Evolutionary conservation across 108 stramenopile genomes (phyloP).

Genomic region (Nitzschia putrida): DNA sequence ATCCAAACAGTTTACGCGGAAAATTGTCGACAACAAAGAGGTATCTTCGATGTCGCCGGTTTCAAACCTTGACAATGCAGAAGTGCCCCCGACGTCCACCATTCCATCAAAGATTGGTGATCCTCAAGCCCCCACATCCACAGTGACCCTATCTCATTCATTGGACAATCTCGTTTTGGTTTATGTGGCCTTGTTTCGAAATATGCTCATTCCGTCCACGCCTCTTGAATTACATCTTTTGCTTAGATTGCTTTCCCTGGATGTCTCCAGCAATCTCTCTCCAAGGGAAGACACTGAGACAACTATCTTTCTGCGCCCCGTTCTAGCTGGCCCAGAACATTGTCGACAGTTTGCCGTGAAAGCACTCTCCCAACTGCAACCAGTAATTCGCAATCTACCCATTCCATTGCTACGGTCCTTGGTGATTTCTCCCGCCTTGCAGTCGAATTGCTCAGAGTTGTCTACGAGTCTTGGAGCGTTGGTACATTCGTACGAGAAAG

Average conservation of each 20-base stretch:
- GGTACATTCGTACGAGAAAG: not conserved
- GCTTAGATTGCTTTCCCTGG: constrained; percentile 52
- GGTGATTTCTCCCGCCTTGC: constrained; percentile 26
- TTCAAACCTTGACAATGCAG: too few species aligned
- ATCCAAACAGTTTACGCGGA: too few species aligned
- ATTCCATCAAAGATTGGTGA: too few species aligned
- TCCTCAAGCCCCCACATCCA: not conserved
- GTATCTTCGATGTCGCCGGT: too few species aligned
- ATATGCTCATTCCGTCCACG: constrained; percentile 68
- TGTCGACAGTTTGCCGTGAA: constrained; percentile 30
- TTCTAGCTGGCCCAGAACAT: constrained; percentile 24
- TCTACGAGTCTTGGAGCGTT: constrained; percentile 6
- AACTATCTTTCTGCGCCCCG: constrained; percentile 25
- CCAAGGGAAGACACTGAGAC: too few species aligned
- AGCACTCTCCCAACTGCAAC: constrained; percentile 37
- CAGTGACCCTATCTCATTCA: too few species aligned
- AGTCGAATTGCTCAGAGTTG: constrained; percentile 20
- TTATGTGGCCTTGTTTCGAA: constrained; percentile 57
- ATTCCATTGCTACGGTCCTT: constrained; percentile 14
- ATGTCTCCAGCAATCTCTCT: not conserved
- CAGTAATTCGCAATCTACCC: constrained; percentile 17
- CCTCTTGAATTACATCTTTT: constrained; percentile 74
- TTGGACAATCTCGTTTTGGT: constrained; percentile 47
- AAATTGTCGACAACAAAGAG: too few species aligned
- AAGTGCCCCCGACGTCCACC: too few species aligned